phyloP scores from a whole-genome alignment of 1,139 yeast genomes.

The Tardiomyces depauwii region DNA sequence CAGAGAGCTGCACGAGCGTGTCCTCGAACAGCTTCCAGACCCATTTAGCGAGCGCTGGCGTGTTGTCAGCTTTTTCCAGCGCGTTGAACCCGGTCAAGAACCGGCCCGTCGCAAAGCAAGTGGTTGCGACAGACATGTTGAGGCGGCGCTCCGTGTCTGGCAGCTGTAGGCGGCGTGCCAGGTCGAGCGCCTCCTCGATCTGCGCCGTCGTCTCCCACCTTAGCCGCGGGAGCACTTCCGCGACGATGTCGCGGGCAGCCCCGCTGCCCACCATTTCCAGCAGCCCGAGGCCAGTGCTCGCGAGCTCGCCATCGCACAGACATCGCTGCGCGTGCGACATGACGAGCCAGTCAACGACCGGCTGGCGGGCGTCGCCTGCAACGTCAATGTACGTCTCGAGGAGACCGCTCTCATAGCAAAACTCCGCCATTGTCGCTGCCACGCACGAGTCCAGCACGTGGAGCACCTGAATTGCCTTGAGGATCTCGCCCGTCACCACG shows the following conservation, averaged over 20 bases:
- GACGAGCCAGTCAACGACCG: slow-evolving; percentile 11
- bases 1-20: slow-evolving; percentile 35
- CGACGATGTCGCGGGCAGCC: slow-evolving; percentile 37
- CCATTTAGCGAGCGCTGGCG: slow-evolving; percentile 29
- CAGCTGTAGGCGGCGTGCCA: slow-evolving; percentile 35
- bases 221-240: slow-evolving; percentile 51
- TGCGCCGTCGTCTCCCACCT: slow-evolving; percentile 52
- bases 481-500: slow-evolving; percentile 45
- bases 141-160: slow-evolving; percentile 8
- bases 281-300: slow-evolving; percentile 15
- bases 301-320: slow-evolving; percentile 9
- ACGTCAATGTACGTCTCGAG: slow-evolving; percentile 33
- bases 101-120: slow-evolving; percentile 20
- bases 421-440: slow-evolving; percentile 52
- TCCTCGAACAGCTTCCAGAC: slow-evolving; percentile 51
- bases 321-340: slow-evolving; percentile 18
- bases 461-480: slow-evolving; percentile 49
- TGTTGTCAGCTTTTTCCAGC: slow-evolving; percentile 56
- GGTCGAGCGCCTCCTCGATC: slow-evolving; percentile 66
- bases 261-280: slow-evolving; percentile 10
- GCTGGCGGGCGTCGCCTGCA: not conserved
- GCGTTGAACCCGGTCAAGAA: slow-evolving; percentile 55
- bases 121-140: slow-evolving; percentile 14
- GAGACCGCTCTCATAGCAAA: slow-evolving; percentile 55
- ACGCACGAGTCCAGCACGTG: slow-evolving; percentile 57